Base-by-base conservation (phyloP, 2,329 filamentous ascomycete species). In the Fusarium sp. region DNA sequence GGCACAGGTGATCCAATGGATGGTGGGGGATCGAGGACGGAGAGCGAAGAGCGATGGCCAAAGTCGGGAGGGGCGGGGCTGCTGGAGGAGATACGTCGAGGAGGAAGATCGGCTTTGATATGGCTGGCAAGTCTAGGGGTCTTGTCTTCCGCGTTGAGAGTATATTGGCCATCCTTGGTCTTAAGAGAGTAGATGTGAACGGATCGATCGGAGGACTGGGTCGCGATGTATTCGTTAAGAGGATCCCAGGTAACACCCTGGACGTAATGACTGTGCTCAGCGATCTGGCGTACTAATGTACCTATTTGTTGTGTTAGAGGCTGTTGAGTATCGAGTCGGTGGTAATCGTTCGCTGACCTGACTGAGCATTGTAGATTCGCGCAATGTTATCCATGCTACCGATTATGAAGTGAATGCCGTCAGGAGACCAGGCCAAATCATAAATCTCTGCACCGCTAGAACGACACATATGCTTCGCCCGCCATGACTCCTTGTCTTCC, bases 351-450 rank as follows among this genome's bases (percentile, higher is more conserved):
- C 66, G 73, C 86, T 69, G 84, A 94, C 93, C 95, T 75, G 92
- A 96, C 70, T 92, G 91, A 59, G 94, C 93, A 80, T 97, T 98
- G 84, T 98, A 98, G 74, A 99, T 98, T 63, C 95, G 89, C 62
- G 96, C 94, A 78, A 98, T 91, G 79, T 99, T 99, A 83, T 99
- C 96, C 94, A 99, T 98, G 82, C 96, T 98, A 41, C 96, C 96
- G 25, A 97, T 98, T 75, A 99, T 98, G 83, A 99, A 97, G 82
- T 97, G 96, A 41, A 90, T 85, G 41, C 93, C 94, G 80, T 99
- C 96, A n/a, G 97, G 97, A 50, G 96, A 98, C 97, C 96, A 99
- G 52, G 96, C 96, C 60, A 99, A 84, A 80, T 99, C 96, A 81
- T 99, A 99, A 72, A 99, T 98, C 80, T 99, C 96, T 13, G 94